Conservation (phyloP, 192 early-diverging fungal species). For the Obelidium mucronatum region DNA sequence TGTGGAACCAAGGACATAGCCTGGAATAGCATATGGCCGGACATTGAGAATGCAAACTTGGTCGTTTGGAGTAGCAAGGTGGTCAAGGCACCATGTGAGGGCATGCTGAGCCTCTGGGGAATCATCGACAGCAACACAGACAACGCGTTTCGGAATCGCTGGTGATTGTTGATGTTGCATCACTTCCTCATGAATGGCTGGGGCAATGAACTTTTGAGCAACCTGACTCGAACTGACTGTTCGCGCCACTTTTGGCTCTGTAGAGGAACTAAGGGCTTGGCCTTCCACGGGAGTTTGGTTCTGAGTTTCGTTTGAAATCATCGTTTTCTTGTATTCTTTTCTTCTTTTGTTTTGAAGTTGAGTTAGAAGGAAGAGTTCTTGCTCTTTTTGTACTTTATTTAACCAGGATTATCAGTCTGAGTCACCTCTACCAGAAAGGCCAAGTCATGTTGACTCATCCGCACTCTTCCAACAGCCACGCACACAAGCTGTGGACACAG, state of each 20-base stretch:
- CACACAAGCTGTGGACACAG: no score
- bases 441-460: no score
- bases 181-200: constrained; percentile 5
- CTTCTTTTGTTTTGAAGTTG: no score
- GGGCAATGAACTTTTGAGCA: constrained; percentile 6
- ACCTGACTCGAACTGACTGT: neutral
- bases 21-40: constrained; percentile 23
- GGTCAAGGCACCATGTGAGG: constrained; percentile 46
- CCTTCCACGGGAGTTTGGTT: neutral
- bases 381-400: no score
- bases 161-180: neutral
- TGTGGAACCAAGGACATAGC: neutral
- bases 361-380: no score
- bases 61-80: constrained; percentile 27
- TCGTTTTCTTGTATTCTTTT: no score
- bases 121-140: constrained; percentile 46
- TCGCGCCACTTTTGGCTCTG: no score
- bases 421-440: no score
- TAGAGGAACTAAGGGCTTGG: neutral
- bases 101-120: constrained; percentile 29
- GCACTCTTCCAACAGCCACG: no score
- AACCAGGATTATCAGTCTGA: no score
- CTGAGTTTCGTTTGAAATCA: neutral
- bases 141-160: constrained; percentile 25
- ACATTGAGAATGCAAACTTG: constrained; percentile 25